Conservation (phyloP, 176 grass and related monocot species). For the Musa acuminata region DNA sequence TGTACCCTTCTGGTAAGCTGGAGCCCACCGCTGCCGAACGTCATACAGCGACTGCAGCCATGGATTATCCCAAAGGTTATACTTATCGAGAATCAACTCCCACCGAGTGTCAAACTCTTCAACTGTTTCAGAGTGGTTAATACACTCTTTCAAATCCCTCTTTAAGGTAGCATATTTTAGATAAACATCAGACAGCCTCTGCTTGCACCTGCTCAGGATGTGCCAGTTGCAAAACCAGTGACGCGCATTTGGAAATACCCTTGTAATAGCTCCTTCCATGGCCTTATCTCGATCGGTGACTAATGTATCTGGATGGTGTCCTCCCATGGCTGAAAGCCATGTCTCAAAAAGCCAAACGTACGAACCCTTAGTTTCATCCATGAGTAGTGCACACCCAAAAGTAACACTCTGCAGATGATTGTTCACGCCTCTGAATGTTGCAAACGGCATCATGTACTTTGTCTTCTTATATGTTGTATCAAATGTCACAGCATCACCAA, state of each 20-base stretch:
- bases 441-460: constrained; percentile 64
- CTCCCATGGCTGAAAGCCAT: constrained; percentile 43
- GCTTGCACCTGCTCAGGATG: constrained; percentile 45
- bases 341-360: constrained; percentile 57
- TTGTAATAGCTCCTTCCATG: constrained; percentile 47
- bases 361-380: constrained; percentile 57
- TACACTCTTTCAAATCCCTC: constrained; percentile 38
- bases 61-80: constrained; percentile 41
- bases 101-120: constrained; percentile 48
- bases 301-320: constrained; percentile 31
- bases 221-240: constrained; percentile 50
- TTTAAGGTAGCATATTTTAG: constrained; percentile 35
- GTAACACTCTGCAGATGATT: constrained; percentile 47
- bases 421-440: constrained; percentile 42
- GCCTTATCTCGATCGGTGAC: constrained; percentile 47
- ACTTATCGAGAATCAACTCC: constrained; percentile 37
- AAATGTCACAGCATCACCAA: constrained; percentile 46
- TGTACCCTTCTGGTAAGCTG: constrained; percentile 32
- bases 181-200: constrained; percentile 43
- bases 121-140: constrained; percentile 25
- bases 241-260: constrained; percentile 37
- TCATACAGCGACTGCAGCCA: constrained; percentile 37
- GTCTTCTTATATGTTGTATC: constrained; percentile 62
- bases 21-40: constrained; percentile 40
- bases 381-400: constrained; percentile 44